A percentile compares a stretch with the other conserved stretches of the same genome.
These are phyloP conservation scores for Trichosporon ovoides DNA, from an alignment of 1,284 basidiomycete species.

Conservation along the genomic window DNA sequence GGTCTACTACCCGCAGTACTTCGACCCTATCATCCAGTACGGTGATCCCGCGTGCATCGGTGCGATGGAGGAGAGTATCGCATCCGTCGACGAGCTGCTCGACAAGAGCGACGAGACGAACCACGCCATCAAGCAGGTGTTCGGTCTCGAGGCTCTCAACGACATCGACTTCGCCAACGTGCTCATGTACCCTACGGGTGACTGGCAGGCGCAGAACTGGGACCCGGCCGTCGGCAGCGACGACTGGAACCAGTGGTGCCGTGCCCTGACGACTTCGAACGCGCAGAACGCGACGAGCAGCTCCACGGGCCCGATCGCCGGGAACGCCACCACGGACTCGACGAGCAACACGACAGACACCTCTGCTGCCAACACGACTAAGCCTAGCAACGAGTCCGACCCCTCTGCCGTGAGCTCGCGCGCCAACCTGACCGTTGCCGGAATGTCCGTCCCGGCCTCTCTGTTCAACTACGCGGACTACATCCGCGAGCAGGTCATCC, in stretches of 20 bases:
- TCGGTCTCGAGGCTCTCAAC: constrained; percentile 62
- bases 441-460: constrained; percentile 41
- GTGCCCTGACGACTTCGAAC: constrained; percentile 51
- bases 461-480: constrained; percentile 71
- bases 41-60: constrained; percentile 66
- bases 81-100: constrained; percentile 58
- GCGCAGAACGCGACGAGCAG: constrained; percentile 27
- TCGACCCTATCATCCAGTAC: constrained; percentile 73
- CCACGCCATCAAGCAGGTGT: constrained; percentile 60
- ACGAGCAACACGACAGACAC: too few species aligned
- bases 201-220: constrained; percentile 70
- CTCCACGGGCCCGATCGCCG: too few species aligned
- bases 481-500: constrained; percentile 65
- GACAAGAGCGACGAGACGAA: constrained; percentile 54
- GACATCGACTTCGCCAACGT: constrained; percentile 75
- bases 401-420: too few species aligned
- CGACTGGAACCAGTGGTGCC: constrained; percentile 57
- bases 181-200: constrained; percentile 51
- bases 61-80: constrained; percentile 62
- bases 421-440: constrained; percentile 42
- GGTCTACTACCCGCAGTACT: constrained; percentile 58
- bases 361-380: too few species aligned
- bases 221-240: constrained; percentile 55
- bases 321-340: too few species aligned
- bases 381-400: too few species aligned